These are phyloP conservation scores for Malus sylvestris DNA, from an alignment of 306 rosid genomes.

Conservation along the genomic window DNA sequence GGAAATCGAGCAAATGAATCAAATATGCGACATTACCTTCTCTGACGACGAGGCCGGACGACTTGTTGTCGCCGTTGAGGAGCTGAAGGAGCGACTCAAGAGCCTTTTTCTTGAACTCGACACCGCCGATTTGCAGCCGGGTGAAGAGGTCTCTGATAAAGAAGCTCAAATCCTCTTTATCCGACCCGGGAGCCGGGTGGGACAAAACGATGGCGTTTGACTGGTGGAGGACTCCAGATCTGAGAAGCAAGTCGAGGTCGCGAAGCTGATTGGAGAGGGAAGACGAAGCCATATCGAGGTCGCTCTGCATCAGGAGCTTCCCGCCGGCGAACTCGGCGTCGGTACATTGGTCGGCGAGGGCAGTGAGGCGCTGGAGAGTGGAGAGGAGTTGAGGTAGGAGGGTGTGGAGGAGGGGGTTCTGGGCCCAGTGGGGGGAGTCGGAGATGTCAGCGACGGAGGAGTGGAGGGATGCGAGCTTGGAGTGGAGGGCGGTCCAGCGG, in stretches of 20 bases:
- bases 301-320: conserved; percentile 58
- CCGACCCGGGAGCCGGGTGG: conserved; percentile 39
- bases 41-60: conserved; percentile 24
- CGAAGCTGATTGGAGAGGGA: conserved; percentile 36
- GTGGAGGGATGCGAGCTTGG: conserved; percentile 32
- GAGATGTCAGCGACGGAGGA: conserved; percentile 30
- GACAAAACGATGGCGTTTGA: conserved; percentile 53
- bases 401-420: conserved; percentile 47
- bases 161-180: conserved; percentile 27
- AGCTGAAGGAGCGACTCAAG: conserved; percentile 47
- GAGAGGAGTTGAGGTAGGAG: conserved; percentile 50
- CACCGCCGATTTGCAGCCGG: conserved; percentile 48
- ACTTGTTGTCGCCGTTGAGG: conserved; percentile 23
- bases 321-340: conserved; percentile 35
- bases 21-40: conserved; percentile 39
- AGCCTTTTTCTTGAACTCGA: conserved; percentile 49
- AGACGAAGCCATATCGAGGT: conserved; percentile 47
- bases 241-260: conserved; percentile 47
- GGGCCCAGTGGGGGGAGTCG: conserved; percentile 44
- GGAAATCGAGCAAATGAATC: conserved; percentile 43
- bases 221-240: conserved; percentile 53
- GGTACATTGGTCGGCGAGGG: conserved; percentile 37
- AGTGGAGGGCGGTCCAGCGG: conserved; percentile 44
- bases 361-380: conserved; percentile 41
- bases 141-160: conserved; percentile 48